Evolutionary conservation across 352 stramenopile genomes (phyloP).

Genomic region (Phytopythium oedochilum): DNA sequence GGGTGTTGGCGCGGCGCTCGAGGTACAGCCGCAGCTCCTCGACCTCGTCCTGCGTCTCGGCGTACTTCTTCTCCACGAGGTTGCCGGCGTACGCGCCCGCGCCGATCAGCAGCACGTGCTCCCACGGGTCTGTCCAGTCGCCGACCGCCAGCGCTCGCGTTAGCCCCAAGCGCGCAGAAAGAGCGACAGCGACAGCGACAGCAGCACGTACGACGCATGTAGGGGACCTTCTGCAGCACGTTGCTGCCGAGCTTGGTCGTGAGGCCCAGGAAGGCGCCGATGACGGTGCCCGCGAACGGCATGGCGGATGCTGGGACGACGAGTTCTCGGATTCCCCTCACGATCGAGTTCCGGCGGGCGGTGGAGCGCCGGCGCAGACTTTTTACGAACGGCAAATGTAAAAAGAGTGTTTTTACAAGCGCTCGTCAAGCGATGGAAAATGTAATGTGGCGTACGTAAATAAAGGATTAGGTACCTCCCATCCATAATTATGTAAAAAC

Average conservation of each 20-base stretch:
- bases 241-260: slow-evolving; percentile 84
- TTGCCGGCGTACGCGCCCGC: slow-evolving; percentile 50
- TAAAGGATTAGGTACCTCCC: too few relatives aligned
- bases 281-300: slow-evolving; percentile 61
- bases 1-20: slow-evolving; percentile 49
- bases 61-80: slow-evolving; percentile 73
- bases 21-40: slow-evolving; percentile 73
- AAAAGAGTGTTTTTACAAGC: too few relatives aligned
- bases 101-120: slow-evolving; percentile 74
- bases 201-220: slow-evolving; percentile 70
- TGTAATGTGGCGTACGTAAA: too few relatives aligned
- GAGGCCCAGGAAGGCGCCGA: slow-evolving; percentile 70
- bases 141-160: neutral
- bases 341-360: too few relatives aligned
- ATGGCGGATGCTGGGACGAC: slow-evolving; percentile 31
- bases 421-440: too few relatives aligned
- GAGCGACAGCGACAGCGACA: neutral
- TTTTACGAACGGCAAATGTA: too few relatives aligned
- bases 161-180: neutral
- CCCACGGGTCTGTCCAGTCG: slow-evolving; percentile 84
- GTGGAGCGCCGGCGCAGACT: too few relatives aligned
- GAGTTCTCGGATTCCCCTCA: too few relatives aligned
- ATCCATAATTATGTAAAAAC: too few relatives aligned
- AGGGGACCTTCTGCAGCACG: slow-evolving; percentile 75
- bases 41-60: slow-evolving; percentile 66